A percentile compares a stretch with the other conserved stretches of the same genome.
These are phyloP conservation scores for Hymenoscyphus occultus DNA, from an alignment of 2,329 filamentous ascomycete genomes.

Conservation along the genomic window DNA sequence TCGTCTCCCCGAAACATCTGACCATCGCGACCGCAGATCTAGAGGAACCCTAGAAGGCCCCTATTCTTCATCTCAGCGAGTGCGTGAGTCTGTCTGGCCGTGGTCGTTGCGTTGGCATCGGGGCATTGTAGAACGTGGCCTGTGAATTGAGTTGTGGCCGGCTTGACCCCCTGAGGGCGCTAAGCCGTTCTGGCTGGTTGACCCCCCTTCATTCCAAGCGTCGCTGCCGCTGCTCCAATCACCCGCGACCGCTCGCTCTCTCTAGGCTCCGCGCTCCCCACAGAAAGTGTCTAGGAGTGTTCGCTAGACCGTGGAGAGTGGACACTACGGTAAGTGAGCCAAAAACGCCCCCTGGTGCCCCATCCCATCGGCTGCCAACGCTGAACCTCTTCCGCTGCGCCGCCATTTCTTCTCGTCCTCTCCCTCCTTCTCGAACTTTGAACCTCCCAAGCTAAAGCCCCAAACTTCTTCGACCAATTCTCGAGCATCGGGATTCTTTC, in stretches of 20 bases:
- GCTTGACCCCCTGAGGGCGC: background rate
- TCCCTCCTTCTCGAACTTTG: background rate
- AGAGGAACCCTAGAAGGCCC: background rate
- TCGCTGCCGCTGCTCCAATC: slow-evolving; percentile 12
- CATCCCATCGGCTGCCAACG: background rate
- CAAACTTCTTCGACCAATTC: slow-evolving; percentile 14
- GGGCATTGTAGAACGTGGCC: background rate
- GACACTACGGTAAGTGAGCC: background rate
- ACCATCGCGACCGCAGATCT: background rate
- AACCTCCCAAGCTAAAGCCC: background rate
- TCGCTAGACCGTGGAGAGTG: no score
- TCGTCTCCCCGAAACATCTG: no score
- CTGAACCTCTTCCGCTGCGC: background rate
- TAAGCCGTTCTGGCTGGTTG: slow-evolving; percentile 14
- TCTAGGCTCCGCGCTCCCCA: slow-evolving; percentile 11
- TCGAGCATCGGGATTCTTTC: slow-evolving; percentile 5
- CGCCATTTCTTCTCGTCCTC: slow-evolving; percentile 13
- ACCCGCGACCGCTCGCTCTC: slow-evolving; percentile 16
- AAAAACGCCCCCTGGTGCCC: slow-evolving; percentile 8
- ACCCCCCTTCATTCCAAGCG: slow-evolving; percentile 22
- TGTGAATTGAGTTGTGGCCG: background rate
- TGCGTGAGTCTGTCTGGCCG: background rate
- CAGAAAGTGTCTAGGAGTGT: background rate
- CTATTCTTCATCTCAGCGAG: background rate
- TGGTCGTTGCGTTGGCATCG: background rate